A percentile compares a stretch with the other conserved stretches of the same genome.
Conservation (phyloP, 768 basidiomycete species). For the Hericium erinaceus region DNA sequence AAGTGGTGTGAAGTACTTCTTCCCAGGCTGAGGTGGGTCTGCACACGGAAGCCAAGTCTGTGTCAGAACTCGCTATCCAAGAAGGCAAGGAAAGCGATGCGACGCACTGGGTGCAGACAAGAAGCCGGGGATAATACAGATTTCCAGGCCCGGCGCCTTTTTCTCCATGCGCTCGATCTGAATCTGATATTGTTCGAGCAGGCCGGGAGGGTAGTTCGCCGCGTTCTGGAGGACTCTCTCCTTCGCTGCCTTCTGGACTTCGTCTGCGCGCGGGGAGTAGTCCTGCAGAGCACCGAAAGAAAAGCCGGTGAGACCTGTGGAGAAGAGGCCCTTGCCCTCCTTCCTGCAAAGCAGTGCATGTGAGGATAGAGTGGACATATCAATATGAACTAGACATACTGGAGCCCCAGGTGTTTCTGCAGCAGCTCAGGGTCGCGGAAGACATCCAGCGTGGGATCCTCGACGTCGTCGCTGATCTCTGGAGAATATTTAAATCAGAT, state of each 20-base stretch:
- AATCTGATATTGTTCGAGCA: conserved; percentile 8
- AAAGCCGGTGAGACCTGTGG: not conserved
- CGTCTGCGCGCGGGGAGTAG: not conserved
- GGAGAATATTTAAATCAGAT: not conserved
- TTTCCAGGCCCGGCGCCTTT: conserved; percentile 4
- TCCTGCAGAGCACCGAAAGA: conserved; percentile 5
- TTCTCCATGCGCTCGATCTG: conserved; percentile 4
- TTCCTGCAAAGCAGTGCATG: not conserved
- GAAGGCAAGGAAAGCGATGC: too few species aligned
- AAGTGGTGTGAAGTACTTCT: conserved; percentile 5
- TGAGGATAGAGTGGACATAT: not conserved
- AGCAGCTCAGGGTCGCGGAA: conserved; percentile 1
- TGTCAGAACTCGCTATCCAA: not conserved
- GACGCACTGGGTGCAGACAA: not conserved
- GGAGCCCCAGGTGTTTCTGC: conserved; percentile 7
- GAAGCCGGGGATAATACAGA: not conserved
- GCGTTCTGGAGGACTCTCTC: conserved; percentile 1
- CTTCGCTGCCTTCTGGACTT: conserved; percentile 2
- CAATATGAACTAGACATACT: conserved; percentile 1
- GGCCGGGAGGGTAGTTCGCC: not conserved
- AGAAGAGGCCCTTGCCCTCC: not conserved
- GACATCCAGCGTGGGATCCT: conserved; percentile 5
- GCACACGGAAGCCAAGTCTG: not conserved
- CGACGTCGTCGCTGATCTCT: conserved; percentile 8
- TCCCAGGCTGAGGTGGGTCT: conserved; percentile 3